These are phyloP conservation scores for Saccharum officinarum DNA, from an alignment of 176 grass and related monocot species.

Conservation along the genomic window DNA sequence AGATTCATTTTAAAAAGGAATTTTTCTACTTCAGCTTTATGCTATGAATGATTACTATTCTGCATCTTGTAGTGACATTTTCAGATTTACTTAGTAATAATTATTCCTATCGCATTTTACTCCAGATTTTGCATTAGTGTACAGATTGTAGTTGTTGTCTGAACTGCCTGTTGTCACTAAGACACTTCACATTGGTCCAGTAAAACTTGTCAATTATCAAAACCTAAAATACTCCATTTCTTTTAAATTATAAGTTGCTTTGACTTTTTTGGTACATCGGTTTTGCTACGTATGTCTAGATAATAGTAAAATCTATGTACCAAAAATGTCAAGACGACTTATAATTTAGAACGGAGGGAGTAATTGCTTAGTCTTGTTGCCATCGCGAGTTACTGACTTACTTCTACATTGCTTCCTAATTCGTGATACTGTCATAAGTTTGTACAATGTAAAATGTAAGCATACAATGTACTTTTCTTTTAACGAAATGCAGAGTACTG, in stretches of 20 bases:
- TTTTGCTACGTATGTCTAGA: too few species aligned
- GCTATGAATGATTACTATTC: neutral
- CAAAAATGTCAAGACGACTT: too few species aligned
- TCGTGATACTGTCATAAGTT: neutral
- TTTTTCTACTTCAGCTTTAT: neutral
- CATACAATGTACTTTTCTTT: neutral
- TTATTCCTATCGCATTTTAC: neutral
- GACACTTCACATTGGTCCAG: neutral
- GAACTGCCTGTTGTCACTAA: neutral
- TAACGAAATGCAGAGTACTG: neutral
- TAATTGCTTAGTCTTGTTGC: neutral
- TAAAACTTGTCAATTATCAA: neutral
- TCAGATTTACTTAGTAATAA: neutral
- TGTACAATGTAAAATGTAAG: neutral
- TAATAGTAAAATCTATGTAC: too few species aligned
- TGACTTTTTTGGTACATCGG: too few species aligned
- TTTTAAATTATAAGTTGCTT: too few species aligned
- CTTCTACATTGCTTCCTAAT: neutral
- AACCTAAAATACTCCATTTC: too few species aligned
- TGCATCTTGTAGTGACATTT: neutral
- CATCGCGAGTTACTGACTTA: too few species aligned
- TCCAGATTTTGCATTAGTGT: neutral
- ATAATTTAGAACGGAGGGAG: too few species aligned
- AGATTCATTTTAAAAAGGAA: neutral
- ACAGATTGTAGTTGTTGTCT: neutral